Evolutionary conservation across 208 protist species (phyloP).

Genomic region (Leptomonas pyrrhocoris): DNA sequence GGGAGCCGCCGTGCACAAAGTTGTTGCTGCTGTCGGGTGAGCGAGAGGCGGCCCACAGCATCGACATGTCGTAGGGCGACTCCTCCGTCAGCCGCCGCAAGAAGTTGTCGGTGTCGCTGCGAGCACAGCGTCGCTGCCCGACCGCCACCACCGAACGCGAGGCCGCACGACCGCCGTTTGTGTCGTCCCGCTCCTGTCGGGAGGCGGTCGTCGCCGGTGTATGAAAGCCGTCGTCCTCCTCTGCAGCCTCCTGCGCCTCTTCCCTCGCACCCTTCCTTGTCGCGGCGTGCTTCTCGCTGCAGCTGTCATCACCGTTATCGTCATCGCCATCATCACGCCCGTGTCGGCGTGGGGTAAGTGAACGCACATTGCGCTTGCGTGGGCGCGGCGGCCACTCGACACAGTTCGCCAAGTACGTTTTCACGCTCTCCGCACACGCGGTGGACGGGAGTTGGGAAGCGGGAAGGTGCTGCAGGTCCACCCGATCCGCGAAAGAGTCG

Average conservation of each 20-base stretch:
- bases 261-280: too few relatives aligned
- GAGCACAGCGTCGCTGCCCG: not conserved
- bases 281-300: not conserved
- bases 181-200: slow-evolving; percentile 1
- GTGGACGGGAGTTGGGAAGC: slow-evolving; percentile 14
- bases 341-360: not conserved
- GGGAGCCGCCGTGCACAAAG: not conserved
- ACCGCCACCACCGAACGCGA: not conserved
- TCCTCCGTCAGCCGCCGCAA: slow-evolving; percentile 32
- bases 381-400: slow-evolving; percentile 41
- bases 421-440: slow-evolving; percentile 43
- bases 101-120: slow-evolving; percentile 27
- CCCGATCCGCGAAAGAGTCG: not conserved
- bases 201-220: slow-evolving; percentile 5
- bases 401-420: slow-evolving; percentile 45
- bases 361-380: slow-evolving; percentile 12
- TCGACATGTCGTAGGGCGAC: slow-evolving; percentile 32
- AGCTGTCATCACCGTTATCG: not conserved
- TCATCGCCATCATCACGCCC: not conserved
- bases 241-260: not conserved
- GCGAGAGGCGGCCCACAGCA: not conserved
- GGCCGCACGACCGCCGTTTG: not conserved
- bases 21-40: not conserved
- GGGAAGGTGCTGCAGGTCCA: slow-evolving; percentile 1
- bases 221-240: slow-evolving; percentile 8